phyloP scores from a whole-genome alignment of 352 stramenopile species.

The Heterotrichella gracilis region DNA sequence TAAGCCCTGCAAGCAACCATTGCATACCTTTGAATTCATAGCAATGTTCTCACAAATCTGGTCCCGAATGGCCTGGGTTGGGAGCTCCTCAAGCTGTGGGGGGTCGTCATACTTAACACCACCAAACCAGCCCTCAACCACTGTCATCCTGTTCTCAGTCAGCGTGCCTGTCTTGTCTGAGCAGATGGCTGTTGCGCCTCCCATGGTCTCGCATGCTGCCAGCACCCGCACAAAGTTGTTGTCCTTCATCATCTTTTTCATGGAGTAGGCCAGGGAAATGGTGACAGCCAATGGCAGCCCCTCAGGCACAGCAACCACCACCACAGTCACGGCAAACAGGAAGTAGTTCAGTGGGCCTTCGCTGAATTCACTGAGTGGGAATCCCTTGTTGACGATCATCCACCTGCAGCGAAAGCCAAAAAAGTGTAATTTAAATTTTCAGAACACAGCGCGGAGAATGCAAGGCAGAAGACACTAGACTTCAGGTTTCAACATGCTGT shows the following conservation, averaged over 20 bases:
- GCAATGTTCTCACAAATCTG: background rate
- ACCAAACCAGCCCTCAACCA: conserved; percentile 59
- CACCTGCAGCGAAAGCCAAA: conserved; percentile 27
- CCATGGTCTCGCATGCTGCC: conserved; percentile 84
- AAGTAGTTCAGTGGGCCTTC: conserved; percentile 17
- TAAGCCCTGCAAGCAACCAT: no score
- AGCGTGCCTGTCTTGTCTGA: conserved; percentile 81
- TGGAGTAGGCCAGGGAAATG: conserved; percentile 66
- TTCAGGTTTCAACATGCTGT: conserved; percentile 15
- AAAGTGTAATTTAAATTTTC: conserved; percentile 25
- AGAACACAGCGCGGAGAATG: conserved; percentile 21
- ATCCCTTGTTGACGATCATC: conserved; percentile 46
- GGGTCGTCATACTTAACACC: conserved; percentile 32
- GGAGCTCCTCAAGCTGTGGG: conserved; percentile 31
- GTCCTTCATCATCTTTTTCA: conserved; percentile 84
- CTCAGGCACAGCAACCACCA: conserved; percentile 67
- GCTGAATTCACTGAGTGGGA: no score
- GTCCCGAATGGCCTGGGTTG: conserved; percentile 13
- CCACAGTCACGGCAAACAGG: conserved; percentile 55
- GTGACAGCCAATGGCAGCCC: conserved; percentile 58
- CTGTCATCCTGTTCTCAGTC: conserved; percentile 86
- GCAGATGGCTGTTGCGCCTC: conserved; percentile 84
- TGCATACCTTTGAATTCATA: no score
- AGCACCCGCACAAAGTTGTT: conserved; percentile 90
- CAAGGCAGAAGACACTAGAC: conserved; percentile 16